Evolutionary conservation across 768 basidiomycete genomes (phyloP).

Genomic region (Pholiota microspora): DNA sequence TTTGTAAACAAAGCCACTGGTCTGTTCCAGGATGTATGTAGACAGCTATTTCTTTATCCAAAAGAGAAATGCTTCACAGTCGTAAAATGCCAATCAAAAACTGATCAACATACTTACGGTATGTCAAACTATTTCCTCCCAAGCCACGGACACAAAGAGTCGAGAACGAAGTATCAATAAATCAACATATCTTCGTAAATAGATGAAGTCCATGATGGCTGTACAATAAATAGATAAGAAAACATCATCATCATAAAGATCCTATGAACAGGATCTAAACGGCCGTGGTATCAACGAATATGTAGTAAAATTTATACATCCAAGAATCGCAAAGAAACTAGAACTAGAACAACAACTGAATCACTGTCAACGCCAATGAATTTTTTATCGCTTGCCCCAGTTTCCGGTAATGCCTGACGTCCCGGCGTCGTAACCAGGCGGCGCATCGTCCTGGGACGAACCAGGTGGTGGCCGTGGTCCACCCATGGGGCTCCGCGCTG

Average conservation of each 20-base stretch:
- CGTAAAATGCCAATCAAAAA: too few species aligned
- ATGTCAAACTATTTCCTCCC: too few species aligned
- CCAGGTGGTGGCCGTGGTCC: slow-evolving; percentile 39
- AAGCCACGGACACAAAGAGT: too few species aligned
- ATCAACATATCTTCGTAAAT: slow-evolving; percentile 8
- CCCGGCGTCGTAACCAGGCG: slow-evolving; percentile 66
- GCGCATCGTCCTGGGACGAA: slow-evolving; percentile 48
- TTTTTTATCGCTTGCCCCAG: slow-evolving; percentile 47
- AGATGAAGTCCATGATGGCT: slow-evolving; percentile 18
- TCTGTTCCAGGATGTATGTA: too few species aligned
- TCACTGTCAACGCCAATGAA: background rate
- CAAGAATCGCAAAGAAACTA: background rate
- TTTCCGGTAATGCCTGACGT: slow-evolving; percentile 44
- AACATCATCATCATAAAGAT: background rate
- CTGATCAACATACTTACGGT: too few species aligned
- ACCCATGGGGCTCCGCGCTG: slow-evolving; percentile 37
- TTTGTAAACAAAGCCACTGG: too few species aligned
- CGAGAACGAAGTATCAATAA: background rate
- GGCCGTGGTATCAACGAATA: background rate
- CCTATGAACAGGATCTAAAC: background rate
- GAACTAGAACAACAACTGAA: background rate
- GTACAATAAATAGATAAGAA: slow-evolving; percentile 18
- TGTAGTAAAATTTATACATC: background rate
- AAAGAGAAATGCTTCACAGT: too few species aligned
- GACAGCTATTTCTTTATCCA: too few species aligned